These are phyloP conservation scores for Aspergillus ostianus DNA, from an alignment of 495 filamentous ascomycete species.

Conservation along the genomic window DNA sequence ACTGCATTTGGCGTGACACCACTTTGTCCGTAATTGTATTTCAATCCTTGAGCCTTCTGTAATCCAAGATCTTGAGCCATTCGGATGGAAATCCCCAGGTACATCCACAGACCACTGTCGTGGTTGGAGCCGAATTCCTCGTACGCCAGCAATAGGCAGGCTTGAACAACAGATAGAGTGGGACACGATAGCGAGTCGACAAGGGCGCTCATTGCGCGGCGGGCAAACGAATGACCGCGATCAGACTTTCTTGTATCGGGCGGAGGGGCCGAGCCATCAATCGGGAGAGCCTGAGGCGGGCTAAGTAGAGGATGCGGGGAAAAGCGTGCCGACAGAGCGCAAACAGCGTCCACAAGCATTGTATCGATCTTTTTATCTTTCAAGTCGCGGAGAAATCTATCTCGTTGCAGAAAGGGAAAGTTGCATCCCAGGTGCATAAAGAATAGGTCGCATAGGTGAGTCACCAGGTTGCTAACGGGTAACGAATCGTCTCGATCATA, in stretches of 20 bases:
- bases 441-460: conserved; percentile 72
- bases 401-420: conserved; percentile 73
- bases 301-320: conserved; percentile 64
- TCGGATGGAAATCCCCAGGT: conserved; percentile 77
- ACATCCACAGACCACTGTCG: conserved; percentile 90
- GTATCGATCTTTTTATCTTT: conserved; percentile 77
- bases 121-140: conserved; percentile 82
- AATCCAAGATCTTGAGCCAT: conserved; percentile 85
- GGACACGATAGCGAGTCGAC: conserved; percentile 77
- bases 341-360: conserved; percentile 84
- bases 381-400: conserved; percentile 65
- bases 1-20: conserved; percentile 54
- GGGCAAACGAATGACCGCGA: conserved; percentile 69
- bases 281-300: conserved; percentile 48
- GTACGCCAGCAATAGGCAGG: conserved; percentile 77
- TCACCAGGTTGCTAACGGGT: conserved; percentile 69
- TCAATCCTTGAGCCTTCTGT: conserved; percentile 72
- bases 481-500: conserved; percentile 70
- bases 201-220: conserved; percentile 69
- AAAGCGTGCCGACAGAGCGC: conserved; percentile 77
- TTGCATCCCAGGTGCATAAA: conserved; percentile 76
- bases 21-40: conserved; percentile 58
- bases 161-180: conserved; percentile 74
- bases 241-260: conserved; percentile 44
- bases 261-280: conserved; percentile 45